Percentiles rank a stretch among this genome's conserved stretches.
These are phyloP conservation scores for Picochlorum sp. DNA, from an alignment of 139 green algal species.

Conservation along the genomic window DNA sequence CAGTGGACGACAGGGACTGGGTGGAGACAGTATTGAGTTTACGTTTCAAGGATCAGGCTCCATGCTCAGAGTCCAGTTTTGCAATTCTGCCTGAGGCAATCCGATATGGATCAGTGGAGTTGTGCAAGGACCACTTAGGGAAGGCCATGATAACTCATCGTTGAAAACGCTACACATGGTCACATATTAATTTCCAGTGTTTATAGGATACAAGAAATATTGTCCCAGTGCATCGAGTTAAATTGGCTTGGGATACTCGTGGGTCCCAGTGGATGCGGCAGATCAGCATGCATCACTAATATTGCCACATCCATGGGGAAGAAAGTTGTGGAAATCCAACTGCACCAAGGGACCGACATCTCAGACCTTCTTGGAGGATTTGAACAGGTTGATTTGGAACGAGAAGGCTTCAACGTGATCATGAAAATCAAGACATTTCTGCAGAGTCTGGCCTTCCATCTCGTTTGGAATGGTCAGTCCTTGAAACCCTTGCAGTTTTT, in stretches of 20 bases:
- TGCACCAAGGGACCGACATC: constrained; percentile 86
- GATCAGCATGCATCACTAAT: constrained; percentile 26
- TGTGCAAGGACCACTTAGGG: too few species aligned
- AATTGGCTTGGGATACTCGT: constrained; percentile 75
- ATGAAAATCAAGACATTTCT: neutral
- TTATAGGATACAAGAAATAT: constrained; percentile 7
- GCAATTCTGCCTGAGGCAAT: too few species aligned
- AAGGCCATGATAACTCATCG: too few species aligned
- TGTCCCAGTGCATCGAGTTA: constrained; percentile 11
- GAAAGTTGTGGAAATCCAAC: constrained; percentile 65
- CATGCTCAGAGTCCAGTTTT: too few species aligned
- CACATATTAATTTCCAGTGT: neutral
- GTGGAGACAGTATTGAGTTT: too few species aligned
- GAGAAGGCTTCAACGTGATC: constrained; percentile 28
- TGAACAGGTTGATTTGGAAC: constrained; percentile 74
- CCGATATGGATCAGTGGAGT: too few species aligned
- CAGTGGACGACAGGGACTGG: too few species aligned
- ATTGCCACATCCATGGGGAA: constrained; percentile 28
- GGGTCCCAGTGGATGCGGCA: constrained; percentile 34
- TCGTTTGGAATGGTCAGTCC: too few species aligned
- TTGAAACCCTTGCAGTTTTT: too few species aligned
- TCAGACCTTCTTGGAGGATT: constrained; percentile 94
- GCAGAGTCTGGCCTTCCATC: neutral
- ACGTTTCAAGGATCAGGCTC: too few species aligned
- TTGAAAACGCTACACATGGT: too few species aligned